Base-by-base conservation (phyloP, 371 early-diverging fungal genomes). In the Batkoa obscura region DNA sequence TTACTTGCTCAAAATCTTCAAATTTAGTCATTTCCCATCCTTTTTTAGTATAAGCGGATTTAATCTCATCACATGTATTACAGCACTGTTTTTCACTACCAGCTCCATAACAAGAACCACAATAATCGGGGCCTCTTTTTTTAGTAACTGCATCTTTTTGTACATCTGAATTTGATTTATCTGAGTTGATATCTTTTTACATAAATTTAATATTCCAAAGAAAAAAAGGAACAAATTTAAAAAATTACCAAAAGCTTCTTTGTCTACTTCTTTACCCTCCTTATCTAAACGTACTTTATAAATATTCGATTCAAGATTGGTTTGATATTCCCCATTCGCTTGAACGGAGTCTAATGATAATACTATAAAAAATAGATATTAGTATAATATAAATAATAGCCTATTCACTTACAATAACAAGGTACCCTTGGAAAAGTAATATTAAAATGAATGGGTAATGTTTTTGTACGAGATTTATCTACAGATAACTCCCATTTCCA, bases 51-150 rank as follows among this genome's bases (percentile, higher is more conserved):
- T 97, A 94, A 0, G 94, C 91, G 59, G 80, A 74, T 36, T 82
- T 76, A 15, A 97, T 90, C 12, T 87, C 90, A 37, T 87, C 87
- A 66, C 98, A 97, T 0, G 90, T 86, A 64, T 93, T 88, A 68
- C 98, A 95, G 72, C 98, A 97, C 31, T 84, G 71, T 0, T 86
- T 74, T 15, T 57, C 58, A 1, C 54, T 55, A 1, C 82, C 93
- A 41, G 43, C 55, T 41, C 90, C 90, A 61, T 88, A 95, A 67
- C 97, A 94, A 57, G 74, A 72, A 2, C 98, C 94, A 66, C 96
- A 94, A 62, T 86, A 78, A 36, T 43, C 32, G 33, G 53, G 39
- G 37, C 55, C 56, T 41, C 31, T 53, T 12, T 39, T 36, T 30
- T 50, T 37, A 35, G 42, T 33, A 43, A 12, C 33, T 15, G 32